A percentile compares a stretch with the other conserved stretches of the same genome.
These are phyloP conservation scores for Trifolium subterraneum DNA, from an alignment of 306 rosid species.

Conservation along the genomic window DNA sequence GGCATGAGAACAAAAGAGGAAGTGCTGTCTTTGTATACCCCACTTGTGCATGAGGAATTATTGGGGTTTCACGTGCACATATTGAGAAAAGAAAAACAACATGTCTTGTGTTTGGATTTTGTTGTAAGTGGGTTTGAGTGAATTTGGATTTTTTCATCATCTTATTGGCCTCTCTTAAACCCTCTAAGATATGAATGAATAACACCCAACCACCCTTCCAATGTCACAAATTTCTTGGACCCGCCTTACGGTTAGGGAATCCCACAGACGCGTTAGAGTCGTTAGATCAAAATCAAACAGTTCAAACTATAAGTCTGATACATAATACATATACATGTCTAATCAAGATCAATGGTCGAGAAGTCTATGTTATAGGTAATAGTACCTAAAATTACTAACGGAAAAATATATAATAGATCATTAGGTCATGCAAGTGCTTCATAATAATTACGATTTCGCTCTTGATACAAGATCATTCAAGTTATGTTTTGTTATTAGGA, in stretches of 20 bases:
- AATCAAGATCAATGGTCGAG: neutral
- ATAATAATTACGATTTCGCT: too few species aligned
- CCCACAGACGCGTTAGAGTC: neutral
- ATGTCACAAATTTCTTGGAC: neutral
- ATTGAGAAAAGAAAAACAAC: constrained; percentile 41
- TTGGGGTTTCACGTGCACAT: constrained; percentile 72
- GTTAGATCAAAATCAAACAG: neutral
- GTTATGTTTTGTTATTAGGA: too few species aligned
- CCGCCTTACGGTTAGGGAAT: neutral
- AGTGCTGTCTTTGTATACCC: constrained; percentile 78
- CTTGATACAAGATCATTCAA: too few species aligned
- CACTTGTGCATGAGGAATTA: constrained; percentile 86
- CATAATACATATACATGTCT: neutral
- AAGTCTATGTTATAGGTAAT: too few species aligned
- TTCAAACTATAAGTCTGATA: neutral
- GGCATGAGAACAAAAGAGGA: constrained; percentile 81
- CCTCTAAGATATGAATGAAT: constrained; percentile 40
- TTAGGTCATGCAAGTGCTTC: too few species aligned
- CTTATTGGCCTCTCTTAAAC: constrained; percentile 35
- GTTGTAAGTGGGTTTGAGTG: constrained; percentile 40
- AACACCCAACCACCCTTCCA: constrained; percentile 17
- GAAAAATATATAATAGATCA: too few species aligned
- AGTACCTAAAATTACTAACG: too few species aligned
- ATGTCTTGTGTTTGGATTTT: constrained; percentile 47
- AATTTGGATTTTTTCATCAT: constrained; percentile 44